Conservation (phyloP, 2,329 filamentous ascomycete species). For the Colletotrichum lini region DNA sequence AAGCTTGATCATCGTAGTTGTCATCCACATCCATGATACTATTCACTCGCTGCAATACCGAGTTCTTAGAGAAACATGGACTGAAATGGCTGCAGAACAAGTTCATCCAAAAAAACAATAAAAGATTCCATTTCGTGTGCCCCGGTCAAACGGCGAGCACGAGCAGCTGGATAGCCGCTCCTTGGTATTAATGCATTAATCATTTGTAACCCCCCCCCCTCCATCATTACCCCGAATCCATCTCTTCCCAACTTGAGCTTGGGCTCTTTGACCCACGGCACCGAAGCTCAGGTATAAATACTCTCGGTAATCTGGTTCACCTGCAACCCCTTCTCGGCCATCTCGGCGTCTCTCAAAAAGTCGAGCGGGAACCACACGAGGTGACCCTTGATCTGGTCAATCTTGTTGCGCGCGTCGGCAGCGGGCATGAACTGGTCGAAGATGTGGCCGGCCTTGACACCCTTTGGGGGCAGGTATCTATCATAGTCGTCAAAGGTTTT, state of each 20-base stretch:
- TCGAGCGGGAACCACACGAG: slow-evolving; percentile 96
- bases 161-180: neutral
- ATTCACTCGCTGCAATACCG: neutral
- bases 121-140: neutral
- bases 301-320: slow-evolving; percentile 91
- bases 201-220: neutral
- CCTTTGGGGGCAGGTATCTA: slow-evolving; percentile 77
- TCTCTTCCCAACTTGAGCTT: neutral
- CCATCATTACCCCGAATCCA: too few relatives aligned
- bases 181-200: slow-evolving; percentile 33
- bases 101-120: neutral
- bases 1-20: neutral
- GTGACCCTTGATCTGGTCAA: slow-evolving; percentile 85
- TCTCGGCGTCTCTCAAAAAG: slow-evolving; percentile 85
- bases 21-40: neutral
- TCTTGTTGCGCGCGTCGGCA: slow-evolving; percentile 79
- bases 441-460: slow-evolving; percentile 86
- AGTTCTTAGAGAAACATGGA: neutral
- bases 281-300: slow-evolving; percentile 75
- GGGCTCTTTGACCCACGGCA: slow-evolving; percentile 64
- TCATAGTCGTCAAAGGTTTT: slow-evolving; percentile 94
- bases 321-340: slow-evolving; percentile 91
- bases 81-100: neutral
- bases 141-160: neutral
- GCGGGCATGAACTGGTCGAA: slow-evolving; percentile 84